phyloP scores from a whole-genome alignment of 176 grass and related monocot species.

The Aegilops longissima region DNA sequence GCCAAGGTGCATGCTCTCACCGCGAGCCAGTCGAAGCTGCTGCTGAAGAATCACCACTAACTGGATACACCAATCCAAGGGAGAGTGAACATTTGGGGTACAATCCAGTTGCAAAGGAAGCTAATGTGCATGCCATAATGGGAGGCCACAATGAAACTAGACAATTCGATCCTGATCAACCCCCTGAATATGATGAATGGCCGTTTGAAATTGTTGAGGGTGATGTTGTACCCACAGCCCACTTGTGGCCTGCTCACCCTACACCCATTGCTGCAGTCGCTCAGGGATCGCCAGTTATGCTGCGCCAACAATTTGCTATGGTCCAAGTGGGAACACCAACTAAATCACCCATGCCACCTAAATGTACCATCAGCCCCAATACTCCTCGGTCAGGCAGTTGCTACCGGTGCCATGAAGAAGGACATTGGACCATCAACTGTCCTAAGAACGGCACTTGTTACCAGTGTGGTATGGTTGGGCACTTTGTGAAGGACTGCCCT shows the following conservation, averaged over 20 bases:
- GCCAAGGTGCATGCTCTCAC: constrained; percentile 48
- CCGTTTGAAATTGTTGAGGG: constrained; percentile 14
- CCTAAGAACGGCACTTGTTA: constrained; percentile 19
- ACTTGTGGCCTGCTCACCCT: neutral
- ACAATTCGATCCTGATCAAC: neutral
- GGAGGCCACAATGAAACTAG: neutral
- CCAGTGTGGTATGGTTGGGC: constrained; percentile 11
- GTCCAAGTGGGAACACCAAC: constrained; percentile 3
- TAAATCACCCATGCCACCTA: neutral
- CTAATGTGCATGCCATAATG: neutral
- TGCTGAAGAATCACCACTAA: neutral
- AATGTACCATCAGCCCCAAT: neutral
- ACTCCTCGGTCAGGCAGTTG: neutral
- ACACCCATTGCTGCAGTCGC: neutral
- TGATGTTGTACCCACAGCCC: neutral
- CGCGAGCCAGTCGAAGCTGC: neutral
- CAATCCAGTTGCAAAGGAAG: constrained; percentile 5
- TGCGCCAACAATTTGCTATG: neutral
- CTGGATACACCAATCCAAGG: neutral
- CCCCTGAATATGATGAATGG: constrained; percentile 14
- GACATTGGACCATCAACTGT: constrained; percentile 19
- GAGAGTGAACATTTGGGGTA: neutral
- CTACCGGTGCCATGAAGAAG: constrained; percentile 19
- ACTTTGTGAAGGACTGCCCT: constrained; percentile 25
- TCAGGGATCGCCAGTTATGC: neutral